These are phyloP conservation scores for Lippia alba DNA, from an alignment of 305 asterid genomes.

Conservation along the genomic window DNA sequence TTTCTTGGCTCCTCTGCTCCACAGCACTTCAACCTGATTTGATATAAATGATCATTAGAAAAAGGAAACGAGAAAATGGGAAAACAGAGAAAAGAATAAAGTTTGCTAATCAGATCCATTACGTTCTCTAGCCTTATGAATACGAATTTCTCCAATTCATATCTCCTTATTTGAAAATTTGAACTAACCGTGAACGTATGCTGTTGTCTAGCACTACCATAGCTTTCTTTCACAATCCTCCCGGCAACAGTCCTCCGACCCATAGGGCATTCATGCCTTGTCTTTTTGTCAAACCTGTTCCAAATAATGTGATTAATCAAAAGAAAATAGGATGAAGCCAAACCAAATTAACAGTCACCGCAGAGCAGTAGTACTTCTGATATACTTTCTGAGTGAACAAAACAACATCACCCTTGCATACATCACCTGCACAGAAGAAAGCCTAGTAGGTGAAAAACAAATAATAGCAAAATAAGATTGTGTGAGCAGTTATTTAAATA, in stretches of 20 bases:
- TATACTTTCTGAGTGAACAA: constrained; percentile 72
- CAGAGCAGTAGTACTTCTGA: constrained; percentile 44
- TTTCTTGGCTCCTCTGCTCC: constrained; percentile 69
- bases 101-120: constrained; percentile 21
- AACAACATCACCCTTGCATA: constrained; percentile 80
- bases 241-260: constrained; percentile 76
- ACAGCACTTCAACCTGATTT: constrained; percentile 76
- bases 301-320: constrained; percentile 23
- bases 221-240: constrained; percentile 76
- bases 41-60: constrained; percentile 15
- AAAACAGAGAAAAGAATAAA: background rate
- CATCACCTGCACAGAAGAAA: constrained; percentile 64
- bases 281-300: constrained; percentile 54
- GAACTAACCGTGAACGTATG: constrained; percentile 82
- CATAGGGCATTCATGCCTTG: constrained; percentile 43
- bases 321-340: constrained; percentile 12
- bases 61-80: background rate
- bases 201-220: constrained; percentile 79
- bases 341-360: constrained; percentile 16
- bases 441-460: constrained; percentile 20
- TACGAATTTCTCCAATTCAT: constrained; percentile 2
- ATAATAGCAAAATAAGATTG: background rate
- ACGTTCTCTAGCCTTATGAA: constrained; percentile 6
- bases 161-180: constrained; percentile 2
- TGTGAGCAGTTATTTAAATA: background rate